Conservation (phyloP, 805 yeast genomes). For the Wickerhamiella azymoides region DNA sequence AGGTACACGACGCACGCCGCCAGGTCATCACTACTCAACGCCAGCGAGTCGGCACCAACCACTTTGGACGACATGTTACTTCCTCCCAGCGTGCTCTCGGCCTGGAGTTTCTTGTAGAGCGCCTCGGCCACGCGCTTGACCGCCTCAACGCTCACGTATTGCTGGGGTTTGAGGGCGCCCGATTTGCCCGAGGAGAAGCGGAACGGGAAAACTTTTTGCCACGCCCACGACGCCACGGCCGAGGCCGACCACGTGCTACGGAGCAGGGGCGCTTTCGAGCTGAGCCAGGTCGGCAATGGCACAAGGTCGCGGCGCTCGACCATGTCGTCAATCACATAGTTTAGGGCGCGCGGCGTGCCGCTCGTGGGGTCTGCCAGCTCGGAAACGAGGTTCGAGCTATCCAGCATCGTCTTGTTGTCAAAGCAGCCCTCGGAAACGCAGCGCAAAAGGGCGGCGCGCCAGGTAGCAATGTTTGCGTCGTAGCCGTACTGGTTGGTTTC, state of each 20-base stretch:
- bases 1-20: conserved; percentile 19
- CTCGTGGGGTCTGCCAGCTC: conserved; percentile 17
- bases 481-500: conserved; percentile 36
- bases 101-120: conserved; percentile 8
- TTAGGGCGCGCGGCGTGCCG: conserved; percentile 24
- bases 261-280: conserved; percentile 8
- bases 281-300: conserved; percentile 14
- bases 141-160: conserved; percentile 17
- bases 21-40: conserved; percentile 16
- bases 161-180: conserved; percentile 19
- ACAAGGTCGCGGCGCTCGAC: conserved; percentile 18
- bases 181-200: conserved; percentile 17
- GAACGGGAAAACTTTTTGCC: conserved; percentile 10
- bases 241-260: conserved; percentile 1
- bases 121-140: conserved; percentile 13
- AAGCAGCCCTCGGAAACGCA: conserved; percentile 21
- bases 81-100: conserved; percentile 8
- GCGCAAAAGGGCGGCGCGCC: conserved; percentile 29
- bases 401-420: conserved; percentile 19
- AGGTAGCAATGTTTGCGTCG: conserved; percentile 35
- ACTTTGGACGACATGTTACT: conserved; percentile 4
- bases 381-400: conserved; percentile 18
- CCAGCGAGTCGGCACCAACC: conserved; percentile 1
- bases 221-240: conserved; percentile 8
- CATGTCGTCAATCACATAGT: conserved; percentile 21